Evolutionary conservation across 2,329 filamentous ascomycete genomes (phyloP).

Genomic region (Leptographium flavum): DNA sequence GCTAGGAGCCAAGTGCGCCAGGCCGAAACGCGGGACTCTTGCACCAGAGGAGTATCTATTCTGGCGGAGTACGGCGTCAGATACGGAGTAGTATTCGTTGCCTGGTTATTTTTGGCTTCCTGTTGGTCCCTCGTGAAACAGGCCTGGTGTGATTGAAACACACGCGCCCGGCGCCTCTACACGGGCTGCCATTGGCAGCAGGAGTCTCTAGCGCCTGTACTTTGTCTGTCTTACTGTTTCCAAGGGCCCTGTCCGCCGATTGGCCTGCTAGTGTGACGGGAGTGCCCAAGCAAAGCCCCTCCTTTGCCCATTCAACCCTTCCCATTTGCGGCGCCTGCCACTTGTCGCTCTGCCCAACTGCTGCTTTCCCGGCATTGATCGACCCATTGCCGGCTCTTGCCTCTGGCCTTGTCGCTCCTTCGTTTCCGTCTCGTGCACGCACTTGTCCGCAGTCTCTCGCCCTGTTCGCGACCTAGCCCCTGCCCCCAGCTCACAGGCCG

Average conservation of each 20-base stretch:
- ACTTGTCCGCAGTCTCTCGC: not conserved
- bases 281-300: not conserved
- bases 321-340: not conserved
- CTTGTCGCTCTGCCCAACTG: not conserved
- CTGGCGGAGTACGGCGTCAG: too few species aligned
- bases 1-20: not conserved
- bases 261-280: slow-evolving; percentile 2
- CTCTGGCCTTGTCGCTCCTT: not conserved
- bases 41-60: not conserved
- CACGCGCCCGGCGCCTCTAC: slow-evolving; percentile 10
- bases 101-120: not conserved
- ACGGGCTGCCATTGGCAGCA: slow-evolving; percentile 6
- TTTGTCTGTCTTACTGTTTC: not conserved
- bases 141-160: slow-evolving; percentile 11
- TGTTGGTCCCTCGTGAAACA: slow-evolving; percentile 8
- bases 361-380: not conserved
- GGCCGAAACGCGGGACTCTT: not conserved
- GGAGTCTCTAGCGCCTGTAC: not conserved
- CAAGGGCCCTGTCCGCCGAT: not conserved
- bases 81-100: not conserved
- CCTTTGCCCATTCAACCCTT: not conserved
- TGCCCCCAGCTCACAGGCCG: too few species aligned
- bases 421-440: not conserved
- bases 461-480: too few species aligned
- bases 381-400: not conserved